phyloP scores from a whole-genome alignment of 305 asterid genomes.

The Coffea humblotiana region DNA sequence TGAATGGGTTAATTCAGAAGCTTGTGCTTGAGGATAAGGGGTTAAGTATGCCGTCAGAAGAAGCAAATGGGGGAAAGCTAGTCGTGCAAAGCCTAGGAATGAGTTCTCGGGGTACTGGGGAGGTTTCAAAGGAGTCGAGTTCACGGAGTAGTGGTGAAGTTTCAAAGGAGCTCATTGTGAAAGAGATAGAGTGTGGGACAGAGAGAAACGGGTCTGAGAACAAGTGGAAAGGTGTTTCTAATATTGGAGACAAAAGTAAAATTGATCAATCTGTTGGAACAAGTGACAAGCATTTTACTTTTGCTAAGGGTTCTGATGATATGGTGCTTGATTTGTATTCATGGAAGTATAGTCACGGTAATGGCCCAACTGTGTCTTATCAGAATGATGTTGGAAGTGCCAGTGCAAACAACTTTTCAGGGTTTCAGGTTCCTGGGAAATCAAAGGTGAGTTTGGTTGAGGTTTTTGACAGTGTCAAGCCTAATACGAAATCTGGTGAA shows the following conservation, averaged over 20 bases:
- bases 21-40: constrained; percentile 62
- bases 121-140: constrained; percentile 35
- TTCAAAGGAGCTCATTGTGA: constrained; percentile 80
- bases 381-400: constrained; percentile 46
- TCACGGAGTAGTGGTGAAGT: constrained; percentile 41
- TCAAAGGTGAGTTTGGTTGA: constrained; percentile 41
- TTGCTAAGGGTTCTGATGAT: constrained; percentile 60
- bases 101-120: constrained; percentile 36
- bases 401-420: constrained; percentile 43
- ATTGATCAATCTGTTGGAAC: constrained; percentile 46
- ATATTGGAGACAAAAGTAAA: constrained; percentile 43
- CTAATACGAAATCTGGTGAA: constrained; percentile 46
- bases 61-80: constrained; percentile 42
- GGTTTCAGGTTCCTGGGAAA: constrained; percentile 57
- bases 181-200: constrained; percentile 79
- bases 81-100: constrained; percentile 37
- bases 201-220: constrained; percentile 54
- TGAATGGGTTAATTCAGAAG: constrained; percentile 60
- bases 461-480: constrained; percentile 44
- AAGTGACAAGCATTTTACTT: constrained; percentile 55
- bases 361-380: constrained; percentile 44
- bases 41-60: constrained; percentile 42
- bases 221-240: constrained; percentile 50
- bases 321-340: constrained; percentile 59
- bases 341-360: constrained; percentile 39